A percentile compares a stretch with the other conserved stretches of the same genome.
These are phyloP conservation scores for Mimosa pudica DNA, from an alignment of 306 rosid genomes.

Conservation along the genomic window DNA sequence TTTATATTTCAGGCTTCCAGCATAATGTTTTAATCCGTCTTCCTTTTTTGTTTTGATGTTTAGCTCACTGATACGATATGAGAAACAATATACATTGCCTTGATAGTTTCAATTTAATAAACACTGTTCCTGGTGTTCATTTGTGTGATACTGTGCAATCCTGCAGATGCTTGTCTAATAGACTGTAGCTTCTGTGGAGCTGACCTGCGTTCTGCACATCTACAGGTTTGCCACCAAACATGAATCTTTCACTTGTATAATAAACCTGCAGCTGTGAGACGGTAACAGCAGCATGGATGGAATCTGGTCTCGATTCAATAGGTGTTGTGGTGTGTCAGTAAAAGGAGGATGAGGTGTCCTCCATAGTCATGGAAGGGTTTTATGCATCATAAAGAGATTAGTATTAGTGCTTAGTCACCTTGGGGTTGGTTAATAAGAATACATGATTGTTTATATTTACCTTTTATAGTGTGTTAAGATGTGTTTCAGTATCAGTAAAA, in stretches of 20 bases:
- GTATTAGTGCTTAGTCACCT: background rate
- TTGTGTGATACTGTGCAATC: conserved; percentile 28
- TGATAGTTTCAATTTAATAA: background rate
- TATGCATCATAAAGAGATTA: background rate
- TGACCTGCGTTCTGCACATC: conserved; percentile 89
- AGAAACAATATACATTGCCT: background rate
- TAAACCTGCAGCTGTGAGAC: background rate
- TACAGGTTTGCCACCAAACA: conserved; percentile 63
- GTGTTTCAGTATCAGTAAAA: background rate
- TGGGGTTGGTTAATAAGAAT: conserved; percentile 11
- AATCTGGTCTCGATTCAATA: background rate
- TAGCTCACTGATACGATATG: conserved; percentile 1
- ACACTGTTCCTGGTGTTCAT: conserved; percentile 24
- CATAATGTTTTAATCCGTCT: conserved; percentile 31
- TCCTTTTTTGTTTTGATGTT: conserved; percentile 18
- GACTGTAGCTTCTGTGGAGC: conserved; percentile 93
- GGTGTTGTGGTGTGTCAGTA: background rate
- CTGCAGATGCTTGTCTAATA: conserved; percentile 85
- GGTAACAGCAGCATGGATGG: background rate
- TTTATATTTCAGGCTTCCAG: conserved; percentile 1
- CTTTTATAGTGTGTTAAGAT: background rate
- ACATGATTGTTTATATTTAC: background rate
- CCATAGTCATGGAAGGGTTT: background rate
- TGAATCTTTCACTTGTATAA: conserved; percentile 16
- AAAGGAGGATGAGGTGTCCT: conserved; percentile 8